Conservation (phyloP, 306 rosid species). For the Adenanthera pavonina region DNA sequence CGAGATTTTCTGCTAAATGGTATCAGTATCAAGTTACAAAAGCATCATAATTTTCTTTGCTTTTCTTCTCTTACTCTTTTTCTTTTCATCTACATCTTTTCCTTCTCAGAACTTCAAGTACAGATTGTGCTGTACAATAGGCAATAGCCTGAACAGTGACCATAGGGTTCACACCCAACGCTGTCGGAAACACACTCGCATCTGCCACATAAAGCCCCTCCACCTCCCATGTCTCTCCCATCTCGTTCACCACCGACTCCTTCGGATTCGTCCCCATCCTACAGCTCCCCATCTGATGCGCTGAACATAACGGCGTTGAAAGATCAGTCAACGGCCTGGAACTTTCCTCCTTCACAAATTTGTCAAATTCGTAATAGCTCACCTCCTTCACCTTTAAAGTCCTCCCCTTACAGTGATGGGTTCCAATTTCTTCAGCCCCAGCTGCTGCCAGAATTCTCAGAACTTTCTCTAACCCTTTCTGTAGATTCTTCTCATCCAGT, state of each 20-base stretch:
- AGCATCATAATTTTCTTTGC: neutral
- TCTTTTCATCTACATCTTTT: constrained; percentile 41
- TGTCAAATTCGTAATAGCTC: constrained; percentile 62
- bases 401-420: constrained; percentile 65
- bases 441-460: constrained; percentile 81
- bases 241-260: constrained; percentile 69
- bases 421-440: constrained; percentile 89
- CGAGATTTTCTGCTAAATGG: too few relatives aligned
- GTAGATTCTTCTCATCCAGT: constrained; percentile 55
- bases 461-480: constrained; percentile 65
- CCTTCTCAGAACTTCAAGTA: constrained; percentile 62
- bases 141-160: constrained; percentile 83
- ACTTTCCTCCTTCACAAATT: constrained; percentile 77
- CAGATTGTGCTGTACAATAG: constrained; percentile 79
- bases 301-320: constrained; percentile 66
- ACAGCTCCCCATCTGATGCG: constrained; percentile 91
- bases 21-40: too few relatives aligned
- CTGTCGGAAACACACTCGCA: constrained; percentile 81
- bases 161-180: constrained; percentile 89
- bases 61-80: neutral
- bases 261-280: constrained; percentile 65
- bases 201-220: constrained; percentile 75
- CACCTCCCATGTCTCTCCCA: constrained; percentile 85
- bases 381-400: constrained; percentile 60
- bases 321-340: constrained; percentile 49